Conservation (phyloP, 495 filamentous ascomycete genomes). For the Rusavskia elegans region DNA sequence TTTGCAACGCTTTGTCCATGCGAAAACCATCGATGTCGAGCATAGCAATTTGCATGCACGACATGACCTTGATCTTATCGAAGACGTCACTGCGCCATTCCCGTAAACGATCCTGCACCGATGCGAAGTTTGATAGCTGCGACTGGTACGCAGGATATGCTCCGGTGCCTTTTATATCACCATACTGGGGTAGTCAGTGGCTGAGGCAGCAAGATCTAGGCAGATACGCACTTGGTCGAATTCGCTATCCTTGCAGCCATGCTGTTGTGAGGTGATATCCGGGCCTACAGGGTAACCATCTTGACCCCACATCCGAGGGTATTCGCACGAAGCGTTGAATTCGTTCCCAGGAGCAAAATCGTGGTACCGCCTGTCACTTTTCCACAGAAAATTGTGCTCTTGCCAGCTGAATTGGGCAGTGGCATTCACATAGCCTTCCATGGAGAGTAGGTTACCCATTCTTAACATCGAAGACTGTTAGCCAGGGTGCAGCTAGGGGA, state of each 20-base stretch:
- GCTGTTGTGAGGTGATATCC: slow-evolving; percentile 13
- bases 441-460: slow-evolving; percentile 27
- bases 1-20: slow-evolving; percentile 32
- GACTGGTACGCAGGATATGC: background rate
- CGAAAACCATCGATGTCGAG: slow-evolving; percentile 34
- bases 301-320: slow-evolving; percentile 21
- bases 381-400: slow-evolving; percentile 28
- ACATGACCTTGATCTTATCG: slow-evolving; percentile 21
- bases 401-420: slow-evolving; percentile 23
- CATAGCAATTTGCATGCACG: slow-evolving; percentile 27
- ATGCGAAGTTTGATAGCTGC: slow-evolving; percentile 20
- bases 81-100: slow-evolving; percentile 22
- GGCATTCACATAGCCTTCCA: slow-evolving; percentile 27
- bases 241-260: slow-evolving; percentile 23
- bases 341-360: slow-evolving; percentile 22
- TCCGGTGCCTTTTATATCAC: background rate
- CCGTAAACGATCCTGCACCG: slow-evolving; percentile 25
- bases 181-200: background rate
- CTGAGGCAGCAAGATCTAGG: background rate
- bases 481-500: background rate
- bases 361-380: slow-evolving; percentile 22
- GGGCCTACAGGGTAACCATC: slow-evolving; percentile 10
- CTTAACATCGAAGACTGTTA: background rate
- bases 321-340: slow-evolving; percentile 20
- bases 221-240: slow-evolving; percentile 23